A percentile compares a stretch with the other conserved stretches of the same genome.
phyloP scores from a whole-genome alignment of 495 filamentous ascomycete genomes.

The Massariosphaeria phaeospora region DNA sequence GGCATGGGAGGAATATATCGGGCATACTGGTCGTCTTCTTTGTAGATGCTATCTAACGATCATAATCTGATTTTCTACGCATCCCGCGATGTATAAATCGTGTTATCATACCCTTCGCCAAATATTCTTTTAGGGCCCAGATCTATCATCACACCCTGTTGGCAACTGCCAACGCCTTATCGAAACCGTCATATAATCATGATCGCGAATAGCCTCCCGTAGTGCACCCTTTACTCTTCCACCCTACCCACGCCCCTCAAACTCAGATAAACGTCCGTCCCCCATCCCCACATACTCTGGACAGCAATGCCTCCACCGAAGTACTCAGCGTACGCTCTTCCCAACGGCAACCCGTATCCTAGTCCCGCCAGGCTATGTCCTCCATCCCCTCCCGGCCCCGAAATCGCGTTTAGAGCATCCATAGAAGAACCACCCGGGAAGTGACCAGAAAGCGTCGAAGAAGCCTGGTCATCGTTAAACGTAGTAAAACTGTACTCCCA shows the following conservation, averaged over 20 bases:
- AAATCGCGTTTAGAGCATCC: slow-evolving; percentile 70
- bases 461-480: slow-evolving; percentile 65
- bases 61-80: too few relatives aligned
- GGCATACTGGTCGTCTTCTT: too few relatives aligned
- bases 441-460: slow-evolving; percentile 34
- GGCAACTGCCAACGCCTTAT: too few relatives aligned
- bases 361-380: slow-evolving; percentile 78
- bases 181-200: too few relatives aligned
- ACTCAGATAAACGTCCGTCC: slow-evolving; percentile 74
- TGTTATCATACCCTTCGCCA: too few relatives aligned
- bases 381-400: slow-evolving; percentile 57
- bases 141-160: too few relatives aligned
- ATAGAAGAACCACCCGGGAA: slow-evolving; percentile 44
- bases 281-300: slow-evolving; percentile 95
- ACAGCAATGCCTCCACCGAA: slow-evolving; percentile 95
- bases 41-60: too few relatives aligned
- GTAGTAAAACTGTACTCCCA: slow-evolving; percentile 97
- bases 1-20: too few relatives aligned
- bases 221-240: slow-evolving; percentile 11
- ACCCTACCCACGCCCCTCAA: slow-evolving; percentile 72
- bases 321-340: slow-evolving; percentile 93
- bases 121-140: too few relatives aligned
- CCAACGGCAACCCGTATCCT: slow-evolving; percentile 87
- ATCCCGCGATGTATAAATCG: too few relatives aligned
- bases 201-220: too few relatives aligned